Conservation (phyloP, 208 protist species). For the Strigomonas culicis region DNA sequence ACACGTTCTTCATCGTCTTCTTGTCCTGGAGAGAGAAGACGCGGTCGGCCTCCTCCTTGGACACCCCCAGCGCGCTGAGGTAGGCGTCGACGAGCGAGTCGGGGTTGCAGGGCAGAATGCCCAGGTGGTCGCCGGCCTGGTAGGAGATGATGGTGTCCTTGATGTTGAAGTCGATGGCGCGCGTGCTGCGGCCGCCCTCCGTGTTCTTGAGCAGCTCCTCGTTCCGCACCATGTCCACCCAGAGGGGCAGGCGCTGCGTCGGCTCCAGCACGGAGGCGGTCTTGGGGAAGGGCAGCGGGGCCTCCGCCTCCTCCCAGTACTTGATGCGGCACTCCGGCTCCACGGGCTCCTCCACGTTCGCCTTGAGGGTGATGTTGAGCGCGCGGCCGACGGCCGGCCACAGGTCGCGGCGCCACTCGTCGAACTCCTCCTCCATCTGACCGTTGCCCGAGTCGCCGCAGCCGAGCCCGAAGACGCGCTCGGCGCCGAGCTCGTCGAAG, state of each 20-base stretch:
- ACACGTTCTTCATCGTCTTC: slow-evolving; percentile 84
- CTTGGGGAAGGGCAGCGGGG: slow-evolving; percentile 78
- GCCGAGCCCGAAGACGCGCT: slow-evolving; percentile 75
- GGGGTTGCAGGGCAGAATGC: slow-evolving; percentile 90
- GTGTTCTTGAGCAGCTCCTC: slow-evolving; percentile 62
- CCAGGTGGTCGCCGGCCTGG: slow-evolving; percentile 94
- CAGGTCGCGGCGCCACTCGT: slow-evolving; percentile 78
- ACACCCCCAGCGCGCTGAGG: slow-evolving; percentile 47
- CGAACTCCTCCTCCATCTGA: slow-evolving; percentile 85
- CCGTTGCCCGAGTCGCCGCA: slow-evolving; percentile 75
- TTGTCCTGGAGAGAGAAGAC: slow-evolving; percentile 85
- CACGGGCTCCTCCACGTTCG: slow-evolving; percentile 60
- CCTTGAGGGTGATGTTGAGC: slow-evolving; percentile 73
- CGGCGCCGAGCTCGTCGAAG: slow-evolving; percentile 82
- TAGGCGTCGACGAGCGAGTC: slow-evolving; percentile 80
- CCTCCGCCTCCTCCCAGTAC: slow-evolving; percentile 76
- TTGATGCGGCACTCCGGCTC: slow-evolving; percentile 82
- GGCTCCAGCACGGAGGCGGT: slow-evolving; percentile 86
- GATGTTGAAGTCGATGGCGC: slow-evolving; percentile 86
- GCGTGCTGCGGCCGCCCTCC: slow-evolving; percentile 55
- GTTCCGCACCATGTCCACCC: slow-evolving; percentile 64
- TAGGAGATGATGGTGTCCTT: slow-evolving; percentile 83
- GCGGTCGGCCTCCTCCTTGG: slow-evolving; percentile 50
- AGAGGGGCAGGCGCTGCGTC: slow-evolving; percentile 81
- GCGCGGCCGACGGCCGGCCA: slow-evolving; percentile 77